Base-by-base conservation (phyloP, 2,329 filamentous ascomycete genomes). In the Paracorniculantispora psalliotae region DNA sequence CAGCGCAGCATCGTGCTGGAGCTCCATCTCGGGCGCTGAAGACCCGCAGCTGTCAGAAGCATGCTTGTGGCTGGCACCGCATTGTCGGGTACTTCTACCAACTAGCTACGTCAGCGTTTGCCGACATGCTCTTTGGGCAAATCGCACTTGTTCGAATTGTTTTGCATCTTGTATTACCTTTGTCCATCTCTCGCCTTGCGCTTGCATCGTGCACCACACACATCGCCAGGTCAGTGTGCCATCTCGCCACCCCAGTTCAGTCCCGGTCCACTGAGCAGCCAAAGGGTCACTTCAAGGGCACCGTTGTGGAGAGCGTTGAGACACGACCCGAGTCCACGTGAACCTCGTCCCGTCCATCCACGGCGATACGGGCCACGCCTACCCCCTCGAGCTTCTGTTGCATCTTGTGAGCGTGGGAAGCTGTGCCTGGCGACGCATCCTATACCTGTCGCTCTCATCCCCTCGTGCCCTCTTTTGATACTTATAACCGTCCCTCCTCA, bases 221-320 rank as follows among this genome's bases (percentile, higher is more conserved):
- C 33, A n/a, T 47, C n/a, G 4, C 6, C 51, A 2, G 21, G n/a
- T n/a, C 4, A 1, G n/a, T 10, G 19, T 30, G 46, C 15, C 21
- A 43, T 49, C 33, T 25, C 46, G 13, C 41, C 21, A 33, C n/a
- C 35, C 35, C 35, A 48, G 33, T 15, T 17, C 51, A 44, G 39
- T 48, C 46, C n/a, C 35, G 35, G 21, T 37, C 43, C 43, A 28
- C 53, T 39, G 30, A 35, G 10, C 21, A 10, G 26, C 33, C 12
- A 12, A 33, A 33, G 52, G 41, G 41, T 43, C 43, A 12, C 30
- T 33, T 30, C 43, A 50, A 50, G 47, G 44, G 46, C n/a, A 43
- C 46, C 17, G 35, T 17, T 57, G 54, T 57, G 54, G 54, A 50
- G 46, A 55, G 52, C 26, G 44, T 57, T 47, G 54, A 57, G 54